Evolutionary conservation across 2,329 filamentous ascomycete species (phyloP), one percentile per base, ranked within the genome.

Genomic region (Gremmenia infestans): DNA sequence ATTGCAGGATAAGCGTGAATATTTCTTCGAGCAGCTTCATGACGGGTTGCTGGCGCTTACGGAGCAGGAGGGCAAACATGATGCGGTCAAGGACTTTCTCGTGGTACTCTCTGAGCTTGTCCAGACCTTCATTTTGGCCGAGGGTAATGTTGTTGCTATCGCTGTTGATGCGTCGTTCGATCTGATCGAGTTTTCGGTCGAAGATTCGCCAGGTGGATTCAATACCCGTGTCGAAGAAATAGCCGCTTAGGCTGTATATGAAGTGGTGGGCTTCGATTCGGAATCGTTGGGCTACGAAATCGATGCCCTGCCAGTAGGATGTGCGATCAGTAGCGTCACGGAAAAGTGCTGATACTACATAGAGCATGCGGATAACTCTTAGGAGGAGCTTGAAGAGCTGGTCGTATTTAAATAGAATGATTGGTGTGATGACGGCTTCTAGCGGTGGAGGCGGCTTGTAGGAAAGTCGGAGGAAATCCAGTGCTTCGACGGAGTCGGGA

Each of bases 381-480:
- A 97, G 76, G 0, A 97, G 74, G 15, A 90, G 79, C 64, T 85
- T 88, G 75, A 97, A 97, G 37, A 97, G 80, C 48, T 80, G 78
- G 69, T 97, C 94, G 66, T 97, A 97, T 63, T 91, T 91, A 53
- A 84, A 76, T 11, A 97, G 73, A 1, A 87, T 80, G 0, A 78
- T 70, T 0, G 83, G 77, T 0, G 90, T 91, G 43, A 99, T 85
- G 59, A 97, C 79, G 0, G 85, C 77, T 42, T 85, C 78, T 0
- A 97, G 76, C 1, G 89, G 83, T 0, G 81, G 71, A 0, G 91
- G 87, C 0, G 91, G 80, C 42, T 87, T 88, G 72, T 97, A 97
- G 47, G 91, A 88, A 7, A 99, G 75, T 1, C 90, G 84, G 15
- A 99, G 77, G 67, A 99, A 97, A 71, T 97, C 94, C n/a, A 97